Percentiles rank a stretch among this genome's conserved stretches.
Evolutionary conservation across 108 stramenopile genomes (phyloP).

Genomic region (Epipyxis sp.): DNA sequence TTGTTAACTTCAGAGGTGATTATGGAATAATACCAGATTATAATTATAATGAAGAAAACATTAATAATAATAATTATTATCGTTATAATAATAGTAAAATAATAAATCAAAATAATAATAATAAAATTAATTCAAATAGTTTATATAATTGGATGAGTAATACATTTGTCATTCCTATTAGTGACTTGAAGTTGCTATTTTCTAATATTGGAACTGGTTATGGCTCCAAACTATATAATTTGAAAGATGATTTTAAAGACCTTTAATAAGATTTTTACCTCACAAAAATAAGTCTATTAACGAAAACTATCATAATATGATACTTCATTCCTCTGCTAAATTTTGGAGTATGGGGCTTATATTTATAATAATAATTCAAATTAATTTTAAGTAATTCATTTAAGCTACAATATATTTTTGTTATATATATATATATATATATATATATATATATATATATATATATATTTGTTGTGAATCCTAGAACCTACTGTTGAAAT

Average conservation of each 20-base stretch:
- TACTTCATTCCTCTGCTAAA: too few relatives aligned
- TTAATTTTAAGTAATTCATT: too few relatives aligned
- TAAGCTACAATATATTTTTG: too few relatives aligned
- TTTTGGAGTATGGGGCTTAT: too few relatives aligned
- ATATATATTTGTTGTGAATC: too few relatives aligned
- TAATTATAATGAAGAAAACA: background rate
- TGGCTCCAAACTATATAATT: background rate
- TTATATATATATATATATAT: too few relatives aligned
- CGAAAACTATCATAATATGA: too few relatives aligned
- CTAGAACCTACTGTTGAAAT: too few relatives aligned
- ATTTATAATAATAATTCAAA: too few relatives aligned
- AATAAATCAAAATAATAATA: background rate
- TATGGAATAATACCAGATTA: slow-evolving; percentile 18
- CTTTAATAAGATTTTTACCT: background rate
- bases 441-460: too few relatives aligned
- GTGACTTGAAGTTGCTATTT: slow-evolving; percentile 15
- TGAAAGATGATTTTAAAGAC: slow-evolving; percentile 18
- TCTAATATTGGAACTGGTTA: background rate
- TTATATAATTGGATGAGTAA: background rate
- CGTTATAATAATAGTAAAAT: background rate
- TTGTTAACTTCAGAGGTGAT: slow-evolving; percentile 19
- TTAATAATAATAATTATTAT: background rate
- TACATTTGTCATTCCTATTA: background rate
- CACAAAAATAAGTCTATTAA: too few relatives aligned
- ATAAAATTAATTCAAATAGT: background rate